Evolutionary conservation across 2,329 filamentous ascomycete genomes (phyloP).

Genomic region (Apiospora marii): DNA sequence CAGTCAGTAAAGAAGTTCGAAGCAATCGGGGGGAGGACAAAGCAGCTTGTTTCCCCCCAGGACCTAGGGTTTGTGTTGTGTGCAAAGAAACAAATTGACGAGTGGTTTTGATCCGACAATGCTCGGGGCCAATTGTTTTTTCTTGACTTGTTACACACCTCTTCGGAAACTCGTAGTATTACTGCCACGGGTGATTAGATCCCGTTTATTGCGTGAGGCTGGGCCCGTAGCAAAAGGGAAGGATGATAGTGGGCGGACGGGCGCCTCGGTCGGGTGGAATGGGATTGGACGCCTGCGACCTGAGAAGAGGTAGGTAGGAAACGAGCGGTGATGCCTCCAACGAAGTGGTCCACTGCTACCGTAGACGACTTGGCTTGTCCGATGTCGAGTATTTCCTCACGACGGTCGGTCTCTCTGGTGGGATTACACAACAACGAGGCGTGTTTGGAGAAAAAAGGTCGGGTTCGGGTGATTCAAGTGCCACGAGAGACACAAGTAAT

Average conservation of each 20-base stretch:
- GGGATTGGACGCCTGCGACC: constrained; percentile 63
- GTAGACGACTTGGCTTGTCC: constrained; percentile 43
- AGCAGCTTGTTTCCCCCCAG: not conserved
- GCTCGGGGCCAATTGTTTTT: not conserved
- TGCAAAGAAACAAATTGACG: not conserved
- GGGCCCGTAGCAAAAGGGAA: not conserved
- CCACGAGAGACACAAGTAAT: constrained; percentile 31
- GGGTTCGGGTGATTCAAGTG: constrained; percentile 37
- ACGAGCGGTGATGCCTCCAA: constrained; percentile 49
- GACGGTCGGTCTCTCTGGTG: constrained; percentile 33
- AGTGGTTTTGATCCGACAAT: not conserved
- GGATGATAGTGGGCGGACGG: constrained; percentile 15
- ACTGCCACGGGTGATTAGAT: constrained; percentile 5
- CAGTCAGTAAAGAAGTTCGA: not conserved
- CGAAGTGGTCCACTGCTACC: constrained; percentile 56
- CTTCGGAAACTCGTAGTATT: constrained; percentile 19
- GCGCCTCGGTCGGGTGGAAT: constrained; percentile 20
- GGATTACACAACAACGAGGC: constrained; percentile 20
- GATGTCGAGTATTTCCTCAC: constrained; percentile 39
- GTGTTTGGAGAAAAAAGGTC: constrained; percentile 30
- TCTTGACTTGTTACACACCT: constrained; percentile 8
- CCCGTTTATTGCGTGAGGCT: constrained; percentile 14
- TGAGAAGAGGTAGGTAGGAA: constrained; percentile 41
- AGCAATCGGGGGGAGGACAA: not conserved
- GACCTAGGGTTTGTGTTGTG: not conserved